Evolutionary conservation across 1,139 yeast species (phyloP).

Genomic region (Scheffersomyces insectosa): DNA sequence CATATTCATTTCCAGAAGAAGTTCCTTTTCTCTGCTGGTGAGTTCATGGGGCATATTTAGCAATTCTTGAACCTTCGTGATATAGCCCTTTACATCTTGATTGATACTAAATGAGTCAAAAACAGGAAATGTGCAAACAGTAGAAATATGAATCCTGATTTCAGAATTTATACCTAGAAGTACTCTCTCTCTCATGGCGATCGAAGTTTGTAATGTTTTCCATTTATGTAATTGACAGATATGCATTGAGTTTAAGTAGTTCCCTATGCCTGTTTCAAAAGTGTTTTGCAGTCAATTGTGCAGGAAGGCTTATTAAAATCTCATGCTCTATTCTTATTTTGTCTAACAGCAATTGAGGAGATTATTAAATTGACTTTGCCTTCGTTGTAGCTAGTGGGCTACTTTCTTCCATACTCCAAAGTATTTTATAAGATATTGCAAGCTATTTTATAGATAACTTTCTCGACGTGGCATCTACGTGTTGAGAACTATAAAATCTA

Average conservation of each 20-base stretch:
- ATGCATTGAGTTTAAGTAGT: neutral
- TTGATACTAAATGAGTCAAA: neutral
- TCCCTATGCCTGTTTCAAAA: neutral
- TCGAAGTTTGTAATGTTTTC: neutral
- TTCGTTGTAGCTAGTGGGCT: neutral
- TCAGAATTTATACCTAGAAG: neutral
- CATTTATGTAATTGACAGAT: neutral
- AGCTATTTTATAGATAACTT: no score
- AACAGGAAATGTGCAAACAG: neutral
- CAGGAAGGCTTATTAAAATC: neutral
- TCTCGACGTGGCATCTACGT: no score
- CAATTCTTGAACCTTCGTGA: no score
- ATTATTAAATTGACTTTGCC: neutral
- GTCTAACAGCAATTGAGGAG: neutral
- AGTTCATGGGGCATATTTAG: no score
- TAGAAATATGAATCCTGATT: neutral
- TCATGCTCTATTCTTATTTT: neutral
- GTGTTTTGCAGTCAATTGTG: neutral
- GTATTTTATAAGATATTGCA: neutral
- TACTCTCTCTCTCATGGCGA: no score
- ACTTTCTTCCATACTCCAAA: neutral
- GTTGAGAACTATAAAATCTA: no score
- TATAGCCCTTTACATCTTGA: no score
- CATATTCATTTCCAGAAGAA: no score
- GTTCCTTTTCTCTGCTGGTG: no score